phyloP scores from a whole-genome alignment of 768 basidiomycete genomes.

The Boletus insuetus region DNA sequence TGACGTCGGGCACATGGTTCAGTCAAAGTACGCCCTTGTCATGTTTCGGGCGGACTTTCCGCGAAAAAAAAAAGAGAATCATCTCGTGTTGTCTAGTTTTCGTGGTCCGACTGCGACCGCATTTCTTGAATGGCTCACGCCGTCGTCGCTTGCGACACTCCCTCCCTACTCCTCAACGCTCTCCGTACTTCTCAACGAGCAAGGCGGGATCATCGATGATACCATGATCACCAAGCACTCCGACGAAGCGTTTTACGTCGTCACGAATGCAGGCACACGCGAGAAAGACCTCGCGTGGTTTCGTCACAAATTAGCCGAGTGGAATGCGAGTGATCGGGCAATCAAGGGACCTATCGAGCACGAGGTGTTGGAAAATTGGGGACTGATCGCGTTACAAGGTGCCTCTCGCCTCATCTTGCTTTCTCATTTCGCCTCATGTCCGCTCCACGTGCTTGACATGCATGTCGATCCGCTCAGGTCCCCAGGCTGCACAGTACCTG shows the following conservation, averaged over 20 bases:
- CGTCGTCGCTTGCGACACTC: conserved; percentile 73
- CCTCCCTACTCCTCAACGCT: conserved; percentile 76
- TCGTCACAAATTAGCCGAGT: conserved; percentile 59
- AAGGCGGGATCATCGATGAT: conserved; percentile 96
- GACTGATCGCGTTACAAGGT: conserved; percentile 90
- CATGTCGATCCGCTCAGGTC: conserved; percentile 46
- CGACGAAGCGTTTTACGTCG: conserved; percentile 81
- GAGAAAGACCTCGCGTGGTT: conserved; percentile 84
- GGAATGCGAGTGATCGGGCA: conserved; percentile 63
- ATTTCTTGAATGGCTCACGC: conserved; percentile 89
- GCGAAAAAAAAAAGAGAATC: neutral
- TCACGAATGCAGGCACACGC: conserved; percentile 92
- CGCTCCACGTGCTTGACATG: neutral
- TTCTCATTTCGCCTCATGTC: neutral
- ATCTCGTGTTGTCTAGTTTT: conserved; percentile 49
- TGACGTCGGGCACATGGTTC: conserved; percentile 99
- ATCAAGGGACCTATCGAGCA: conserved; percentile 65
- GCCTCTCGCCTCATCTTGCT: conserved; percentile 10
- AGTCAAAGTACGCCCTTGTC: conserved; percentile 62
- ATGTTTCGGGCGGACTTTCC: neutral
- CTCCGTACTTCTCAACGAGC: conserved; percentile 83
- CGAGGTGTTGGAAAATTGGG: conserved; percentile 81
- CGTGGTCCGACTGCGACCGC: conserved; percentile 71
- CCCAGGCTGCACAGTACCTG: conserved; percentile 75
- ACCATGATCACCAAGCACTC: conserved; percentile 88